phyloP scores from a whole-genome alignment of 2,329 filamentous ascomycete species.

The Phialemoniopsis sp. region DNA sequence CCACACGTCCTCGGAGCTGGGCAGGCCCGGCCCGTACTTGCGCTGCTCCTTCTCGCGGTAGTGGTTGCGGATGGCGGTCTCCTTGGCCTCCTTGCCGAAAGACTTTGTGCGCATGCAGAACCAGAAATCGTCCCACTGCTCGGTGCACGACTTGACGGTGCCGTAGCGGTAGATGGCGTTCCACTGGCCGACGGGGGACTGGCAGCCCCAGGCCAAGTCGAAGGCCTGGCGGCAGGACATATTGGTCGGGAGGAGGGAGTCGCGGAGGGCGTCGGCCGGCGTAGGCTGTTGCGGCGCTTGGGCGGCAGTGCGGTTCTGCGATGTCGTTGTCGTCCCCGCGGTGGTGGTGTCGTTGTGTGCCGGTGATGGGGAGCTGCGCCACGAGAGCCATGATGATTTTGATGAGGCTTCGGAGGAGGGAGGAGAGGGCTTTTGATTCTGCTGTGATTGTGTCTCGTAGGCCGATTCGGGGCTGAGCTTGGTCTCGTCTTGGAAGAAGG shows the following conservation, averaged over 20 bases:
- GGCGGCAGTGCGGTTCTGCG: slow-evolving; percentile 2
- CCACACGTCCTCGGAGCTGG: slow-evolving; percentile 91
- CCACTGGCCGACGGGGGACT: slow-evolving; percentile 86
- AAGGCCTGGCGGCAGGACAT: slow-evolving; percentile 92
- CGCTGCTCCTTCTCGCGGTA: slow-evolving; percentile 63
- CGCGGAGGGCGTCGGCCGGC: slow-evolving; percentile 45
- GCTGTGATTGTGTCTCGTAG: slow-evolving; percentile 10
- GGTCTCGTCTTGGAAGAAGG: slow-evolving; percentile 34
- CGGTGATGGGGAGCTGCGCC: too few species aligned
- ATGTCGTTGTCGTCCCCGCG: not conserved
- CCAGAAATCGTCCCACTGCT: slow-evolving; percentile 93
- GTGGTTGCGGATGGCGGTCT: slow-evolving; percentile 60
- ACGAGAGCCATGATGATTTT: slow-evolving; percentile 5
- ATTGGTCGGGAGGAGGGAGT: slow-evolving; percentile 69
- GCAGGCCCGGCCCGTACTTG: slow-evolving; percentile 57
- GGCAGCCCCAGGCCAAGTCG: slow-evolving; percentile 92
- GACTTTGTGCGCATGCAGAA: slow-evolving; percentile 88
- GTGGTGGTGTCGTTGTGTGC: slow-evolving; percentile 1
- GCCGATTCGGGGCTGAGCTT: slow-evolving; percentile 10
- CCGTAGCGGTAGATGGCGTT: slow-evolving; percentile 89
- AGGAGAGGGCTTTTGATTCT: slow-evolving; percentile 10
- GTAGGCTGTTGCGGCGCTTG: slow-evolving; percentile 2
- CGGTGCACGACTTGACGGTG: slow-evolving; percentile 67
- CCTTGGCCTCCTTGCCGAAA: slow-evolving; percentile 49
- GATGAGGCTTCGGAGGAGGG: slow-evolving; percentile 13